Percentiles rank a stretch among this genome's conserved stretches.
phyloP scores from a whole-genome alignment of 2,329 filamentous ascomycete species.

The Cladosporium phlei region DNA sequence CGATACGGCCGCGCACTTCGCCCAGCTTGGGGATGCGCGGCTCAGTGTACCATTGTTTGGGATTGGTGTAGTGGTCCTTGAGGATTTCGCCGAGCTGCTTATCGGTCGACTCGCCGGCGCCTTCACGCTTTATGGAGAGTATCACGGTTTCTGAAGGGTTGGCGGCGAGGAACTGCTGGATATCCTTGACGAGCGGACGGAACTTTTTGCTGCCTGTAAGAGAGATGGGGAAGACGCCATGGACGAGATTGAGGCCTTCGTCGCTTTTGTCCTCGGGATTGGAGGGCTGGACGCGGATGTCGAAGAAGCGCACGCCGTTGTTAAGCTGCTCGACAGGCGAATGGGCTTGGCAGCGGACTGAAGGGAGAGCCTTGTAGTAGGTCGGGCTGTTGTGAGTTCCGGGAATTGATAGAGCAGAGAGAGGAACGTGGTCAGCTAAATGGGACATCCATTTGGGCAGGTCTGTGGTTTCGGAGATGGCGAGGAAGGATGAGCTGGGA shows the following conservation, averaged over 20 bases:
- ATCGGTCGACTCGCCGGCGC: conserved; percentile 73
- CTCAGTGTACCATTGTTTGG: conserved; percentile 70
- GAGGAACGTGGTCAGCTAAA: conserved; percentile 64
- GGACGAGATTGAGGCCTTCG: conserved; percentile 74
- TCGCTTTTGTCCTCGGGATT: conserved; percentile 52
- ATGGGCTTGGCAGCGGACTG: conserved; percentile 87
- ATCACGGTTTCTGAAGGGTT: conserved; percentile 80
- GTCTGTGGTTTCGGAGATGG: conserved; percentile 66
- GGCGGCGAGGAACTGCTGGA: conserved; percentile 64
- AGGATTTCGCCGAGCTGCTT: conserved; percentile 71
- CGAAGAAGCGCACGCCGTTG: conserved; percentile 91
- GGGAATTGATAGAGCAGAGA: conserved; percentile 81
- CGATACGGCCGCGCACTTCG: conserved; percentile 73
- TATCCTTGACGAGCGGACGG: conserved; percentile 65
- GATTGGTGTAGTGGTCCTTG: conserved; percentile 63
- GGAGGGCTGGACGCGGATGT: conserved; percentile 73
- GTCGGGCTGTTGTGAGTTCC: conserved; percentile 95
- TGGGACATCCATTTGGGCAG: conserved; percentile 76
- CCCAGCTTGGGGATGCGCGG: conserved; percentile 73
- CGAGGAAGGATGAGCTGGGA: conserved; percentile 37
- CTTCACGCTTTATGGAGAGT: conserved; percentile 87
- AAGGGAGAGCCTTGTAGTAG: conserved; percentile 76
- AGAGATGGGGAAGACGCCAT: conserved; percentile 83
- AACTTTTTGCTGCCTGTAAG: conserved; percentile 79
- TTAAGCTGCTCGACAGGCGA: conserved; percentile 70